phyloP scores from a whole-genome alignment of 805 yeast species.

The Wickerhamiella siamensis region DNA sequence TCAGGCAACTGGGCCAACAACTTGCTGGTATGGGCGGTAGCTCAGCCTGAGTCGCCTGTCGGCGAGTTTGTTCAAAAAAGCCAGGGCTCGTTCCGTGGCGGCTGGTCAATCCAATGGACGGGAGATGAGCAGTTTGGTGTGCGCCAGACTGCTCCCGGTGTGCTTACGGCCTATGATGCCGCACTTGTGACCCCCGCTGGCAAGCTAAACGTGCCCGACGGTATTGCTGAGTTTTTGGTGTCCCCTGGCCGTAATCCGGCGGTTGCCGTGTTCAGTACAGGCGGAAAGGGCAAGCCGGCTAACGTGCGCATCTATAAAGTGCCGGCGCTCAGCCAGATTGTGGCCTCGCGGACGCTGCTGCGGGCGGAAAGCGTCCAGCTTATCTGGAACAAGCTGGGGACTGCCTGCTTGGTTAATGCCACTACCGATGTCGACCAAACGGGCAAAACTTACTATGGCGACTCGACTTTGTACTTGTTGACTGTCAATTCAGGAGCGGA shows the following conservation, averaged over 20 bases:
- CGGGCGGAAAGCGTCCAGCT: conserved; percentile 89
- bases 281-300: conserved; percentile 78
- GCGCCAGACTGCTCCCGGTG: conserved; percentile 39
- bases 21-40: conserved; percentile 58
- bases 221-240: conserved; percentile 46
- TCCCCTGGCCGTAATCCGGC: conserved; percentile 86
- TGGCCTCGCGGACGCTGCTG: conserved; percentile 77
- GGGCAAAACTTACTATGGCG: conserved; percentile 93
- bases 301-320: conserved; percentile 69
- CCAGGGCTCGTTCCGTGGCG: conserved; percentile 38
- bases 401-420: conserved; percentile 83
- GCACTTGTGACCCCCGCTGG: conserved; percentile 37
- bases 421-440: conserved; percentile 91
- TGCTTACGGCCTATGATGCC: conserved; percentile 47
- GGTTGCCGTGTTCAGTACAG: conserved; percentile 82
- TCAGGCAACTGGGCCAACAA: conserved; percentile 66
- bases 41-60: conserved; percentile 31
- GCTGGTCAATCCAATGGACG: conserved; percentile 85
- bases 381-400: conserved; percentile 90
- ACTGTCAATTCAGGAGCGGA: conserved; percentile 78
- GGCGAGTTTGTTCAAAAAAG: conserved; percentile 60
- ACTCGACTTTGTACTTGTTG: conserved; percentile 75
- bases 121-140: conserved; percentile 63
- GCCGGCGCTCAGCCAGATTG: conserved; percentile 61
- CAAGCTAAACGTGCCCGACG: conserved; percentile 37